Conservation (phyloP, 2,329 filamentous ascomycete species). For the Hymenoscyphus infarciens region DNA sequence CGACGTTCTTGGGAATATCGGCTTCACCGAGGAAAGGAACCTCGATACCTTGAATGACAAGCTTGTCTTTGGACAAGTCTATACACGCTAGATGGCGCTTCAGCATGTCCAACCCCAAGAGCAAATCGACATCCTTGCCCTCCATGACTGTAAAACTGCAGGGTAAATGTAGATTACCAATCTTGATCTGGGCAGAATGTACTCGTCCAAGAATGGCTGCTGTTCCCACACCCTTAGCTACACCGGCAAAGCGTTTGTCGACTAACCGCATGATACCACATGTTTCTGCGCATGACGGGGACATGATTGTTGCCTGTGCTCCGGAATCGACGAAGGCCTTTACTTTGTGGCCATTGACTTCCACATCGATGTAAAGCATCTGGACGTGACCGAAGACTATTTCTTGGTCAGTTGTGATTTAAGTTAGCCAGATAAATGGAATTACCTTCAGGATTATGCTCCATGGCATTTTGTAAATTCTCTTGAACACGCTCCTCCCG, state of each 20-base stretch:
- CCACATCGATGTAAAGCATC: conserved; percentile 93
- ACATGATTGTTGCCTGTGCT: conserved; percentile 98
- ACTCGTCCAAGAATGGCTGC: conserved; percentile 93
- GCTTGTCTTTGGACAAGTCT: conserved; percentile 77
- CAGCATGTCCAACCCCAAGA: conserved; percentile 93
- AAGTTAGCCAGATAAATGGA: conserved; percentile 29
- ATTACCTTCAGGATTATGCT: conserved; percentile 93
- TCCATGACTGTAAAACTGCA: conserved; percentile 99
- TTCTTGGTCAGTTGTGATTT: conserved; percentile 14
- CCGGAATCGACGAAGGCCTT: conserved; percentile 98
- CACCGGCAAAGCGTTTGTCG: conserved; percentile 85
- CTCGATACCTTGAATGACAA: conserved; percentile 84
- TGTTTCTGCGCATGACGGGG: conserved; percentile 80
- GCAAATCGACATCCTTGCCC: conserved; percentile 89
- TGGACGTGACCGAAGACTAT: conserved; percentile 90
- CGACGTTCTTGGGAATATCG: conserved; percentile 83
- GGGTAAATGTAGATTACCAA: conserved; percentile 79
- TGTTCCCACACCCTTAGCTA: conserved; percentile 90
- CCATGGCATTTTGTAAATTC: conserved; percentile 93
- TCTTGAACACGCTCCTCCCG: conserved; percentile 90
- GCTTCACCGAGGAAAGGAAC: conserved; percentile 88
- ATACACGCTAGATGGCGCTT: conserved; percentile 93
- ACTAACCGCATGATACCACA: conserved; percentile 97
- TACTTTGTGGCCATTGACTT: conserved; percentile 87
- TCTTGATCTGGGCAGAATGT: conserved; percentile 91